These are phyloP conservation scores for Arabidopsis arenosa DNA, from an alignment of 345 rosid genomes.

Conservation along the genomic window DNA sequence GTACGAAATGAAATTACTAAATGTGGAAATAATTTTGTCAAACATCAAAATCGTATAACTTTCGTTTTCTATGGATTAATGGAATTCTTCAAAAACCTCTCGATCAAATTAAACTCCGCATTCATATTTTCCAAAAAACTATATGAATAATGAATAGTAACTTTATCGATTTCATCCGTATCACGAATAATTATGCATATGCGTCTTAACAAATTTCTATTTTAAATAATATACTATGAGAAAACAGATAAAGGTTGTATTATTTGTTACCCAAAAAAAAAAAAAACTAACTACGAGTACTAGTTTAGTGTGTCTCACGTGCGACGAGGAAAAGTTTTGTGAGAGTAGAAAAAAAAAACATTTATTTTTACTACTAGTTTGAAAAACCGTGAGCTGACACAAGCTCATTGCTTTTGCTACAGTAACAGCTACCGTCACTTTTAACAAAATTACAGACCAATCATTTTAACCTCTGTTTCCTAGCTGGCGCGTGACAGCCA, in stretches of 20 bases:
- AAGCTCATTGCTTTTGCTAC: constrained; percentile 39
- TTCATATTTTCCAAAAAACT: not conserved
- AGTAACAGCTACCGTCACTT: constrained; percentile 43
- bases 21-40: constrained; percentile 24
- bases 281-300: constrained; percentile 5
- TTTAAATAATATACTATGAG: constrained; percentile 26
- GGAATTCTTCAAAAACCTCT: constrained; percentile 1
- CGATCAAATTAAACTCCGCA: not conserved
- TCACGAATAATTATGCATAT: constrained; percentile 6
- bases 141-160: not conserved
- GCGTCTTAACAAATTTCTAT: constrained; percentile 30
- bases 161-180: not conserved
- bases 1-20: constrained; percentile 5
- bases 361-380: constrained; percentile 15
- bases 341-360: constrained; percentile 21
- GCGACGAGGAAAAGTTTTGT: constrained; percentile 42
- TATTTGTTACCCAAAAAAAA: constrained; percentile 22
- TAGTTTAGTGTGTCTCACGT: constrained; percentile 51
- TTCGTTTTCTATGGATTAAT: constrained; percentile 12
- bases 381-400: constrained; percentile 39
- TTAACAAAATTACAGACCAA: constrained; percentile 47
- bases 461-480: constrained; percentile 46
- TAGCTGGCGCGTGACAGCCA: constrained; percentile 36
- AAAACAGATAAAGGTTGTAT: constrained; percentile 24
- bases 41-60: constrained; percentile 17